Conservation (phyloP, 23 red algal genomes). For the Gracilariopsis chorda region DNA sequence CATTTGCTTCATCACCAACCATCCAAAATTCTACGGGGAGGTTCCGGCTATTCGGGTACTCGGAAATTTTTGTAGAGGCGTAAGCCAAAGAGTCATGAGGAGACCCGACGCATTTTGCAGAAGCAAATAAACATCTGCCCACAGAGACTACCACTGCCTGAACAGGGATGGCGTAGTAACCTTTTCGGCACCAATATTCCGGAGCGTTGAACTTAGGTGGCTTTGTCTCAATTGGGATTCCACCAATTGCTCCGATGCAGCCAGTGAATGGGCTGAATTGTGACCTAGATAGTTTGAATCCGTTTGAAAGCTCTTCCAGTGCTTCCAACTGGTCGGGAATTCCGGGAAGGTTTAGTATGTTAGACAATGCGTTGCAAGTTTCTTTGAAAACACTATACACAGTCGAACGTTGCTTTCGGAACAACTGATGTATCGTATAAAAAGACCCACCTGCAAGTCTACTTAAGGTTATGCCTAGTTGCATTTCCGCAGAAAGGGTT, state of each 20-base stretch:
- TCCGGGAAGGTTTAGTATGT: neutral
- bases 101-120: neutral
- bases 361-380: neutral
- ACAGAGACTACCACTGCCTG: constrained; percentile 3
- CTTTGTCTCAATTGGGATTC: neutral
- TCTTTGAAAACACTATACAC: constrained; percentile 2
- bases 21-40: constrained; percentile 23
- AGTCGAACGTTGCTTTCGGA: neutral
- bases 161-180: neutral
- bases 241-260: neutral
- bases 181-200: constrained; percentile 10
- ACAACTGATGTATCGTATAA: neutral
- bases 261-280: neutral
- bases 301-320: neutral
- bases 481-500: neutral
- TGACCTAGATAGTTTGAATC: neutral
- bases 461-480: neutral
- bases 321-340: neutral
- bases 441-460: neutral
- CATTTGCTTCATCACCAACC: neutral
- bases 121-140: neutral
- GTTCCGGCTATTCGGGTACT: neutral
- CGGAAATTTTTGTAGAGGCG: neutral
- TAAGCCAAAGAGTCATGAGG: constrained; percentile 9
- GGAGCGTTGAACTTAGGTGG: neutral